Percentiles rank a stretch among this genome's conserved stretches.
phyloP scores from a whole-genome alignment of 2,329 filamentous ascomycete species.

The Acephala macrosclerotiorum region DNA sequence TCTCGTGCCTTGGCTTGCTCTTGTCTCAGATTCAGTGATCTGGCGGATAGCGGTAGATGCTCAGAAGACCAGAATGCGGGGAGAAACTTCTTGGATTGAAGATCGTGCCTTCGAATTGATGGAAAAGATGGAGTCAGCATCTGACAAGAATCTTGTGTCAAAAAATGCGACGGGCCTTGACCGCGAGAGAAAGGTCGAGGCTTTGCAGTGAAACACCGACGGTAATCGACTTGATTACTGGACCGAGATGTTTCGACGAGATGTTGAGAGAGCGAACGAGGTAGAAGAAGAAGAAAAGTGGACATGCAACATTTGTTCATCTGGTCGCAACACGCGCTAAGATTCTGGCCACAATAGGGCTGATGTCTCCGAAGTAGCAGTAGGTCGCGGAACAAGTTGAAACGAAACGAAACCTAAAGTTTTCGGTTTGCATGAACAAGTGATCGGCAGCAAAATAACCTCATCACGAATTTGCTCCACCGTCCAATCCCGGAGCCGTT shows the following conservation, averaged over 20 bases:
- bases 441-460: not conserved
- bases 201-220: slow-evolving; percentile 2
- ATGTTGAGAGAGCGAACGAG: not conserved
- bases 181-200: not conserved
- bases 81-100: not conserved
- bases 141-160: not conserved
- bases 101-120: not conserved
- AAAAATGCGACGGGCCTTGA: slow-evolving; percentile 3
- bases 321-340: not conserved
- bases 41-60: not conserved
- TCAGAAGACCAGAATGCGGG: slow-evolving; percentile 2
- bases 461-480: not conserved
- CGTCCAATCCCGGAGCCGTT: not conserved
- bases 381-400: slow-evolving; percentile 1
- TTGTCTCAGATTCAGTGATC: slow-evolving; percentile 3
- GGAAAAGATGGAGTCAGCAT: not conserved
- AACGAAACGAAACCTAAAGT: slow-evolving; percentile 10
- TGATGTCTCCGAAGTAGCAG: not conserved
- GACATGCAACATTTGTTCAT: not conserved
- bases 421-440: not conserved
- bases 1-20: slow-evolving; percentile 1
- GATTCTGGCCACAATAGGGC: slow-evolving; percentile 12
- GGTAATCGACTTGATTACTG: slow-evolving; percentile 2
- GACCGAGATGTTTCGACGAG: not conserved
- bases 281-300: not conserved